Conservation (phyloP, 2,329 filamentous ascomycete genomes). For the Monosporascus sp. region DNA sequence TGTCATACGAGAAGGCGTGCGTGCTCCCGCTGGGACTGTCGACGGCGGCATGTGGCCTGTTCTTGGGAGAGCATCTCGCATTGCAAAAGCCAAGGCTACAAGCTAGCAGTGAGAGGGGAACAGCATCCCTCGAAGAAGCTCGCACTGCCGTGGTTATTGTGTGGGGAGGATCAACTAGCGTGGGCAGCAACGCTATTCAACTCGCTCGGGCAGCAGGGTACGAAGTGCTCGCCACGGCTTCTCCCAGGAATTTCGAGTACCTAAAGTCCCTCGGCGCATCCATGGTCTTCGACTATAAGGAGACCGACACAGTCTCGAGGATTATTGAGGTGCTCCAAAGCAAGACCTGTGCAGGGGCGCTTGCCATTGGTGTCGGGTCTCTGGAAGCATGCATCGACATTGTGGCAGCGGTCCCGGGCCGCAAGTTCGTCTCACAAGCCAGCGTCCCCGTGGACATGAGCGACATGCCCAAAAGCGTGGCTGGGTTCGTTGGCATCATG, state of each 20-base stretch:
- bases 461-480: background rate
- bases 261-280: constrained; percentile 33
- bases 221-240: constrained; percentile 33
- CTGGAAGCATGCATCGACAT: constrained; percentile 11
- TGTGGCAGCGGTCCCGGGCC: constrained; percentile 2
- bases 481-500: background rate
- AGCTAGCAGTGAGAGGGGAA: no score
- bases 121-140: background rate
- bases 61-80: background rate
- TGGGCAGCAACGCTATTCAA: constrained; percentile 30
- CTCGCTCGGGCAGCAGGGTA: constrained; percentile 36
- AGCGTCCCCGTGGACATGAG: background rate
- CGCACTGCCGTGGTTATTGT: background rate
- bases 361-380: constrained; percentile 10
- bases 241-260: constrained; percentile 31
- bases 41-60: constrained; percentile 4
- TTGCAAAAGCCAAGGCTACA: background rate
- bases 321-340: constrained; percentile 14
- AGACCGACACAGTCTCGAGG: constrained; percentile 18
- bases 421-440: constrained; percentile 10
- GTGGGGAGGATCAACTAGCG: constrained; percentile 1
- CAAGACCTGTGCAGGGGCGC: constrained; percentile 9
- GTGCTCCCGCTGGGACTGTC: constrained; percentile 2
- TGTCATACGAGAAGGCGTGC: constrained; percentile 1
- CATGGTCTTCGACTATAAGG: constrained; percentile 35